phyloP scores from a whole-genome alignment of 2,329 filamentous ascomycete genomes.

The Alternaria solani region DNA sequence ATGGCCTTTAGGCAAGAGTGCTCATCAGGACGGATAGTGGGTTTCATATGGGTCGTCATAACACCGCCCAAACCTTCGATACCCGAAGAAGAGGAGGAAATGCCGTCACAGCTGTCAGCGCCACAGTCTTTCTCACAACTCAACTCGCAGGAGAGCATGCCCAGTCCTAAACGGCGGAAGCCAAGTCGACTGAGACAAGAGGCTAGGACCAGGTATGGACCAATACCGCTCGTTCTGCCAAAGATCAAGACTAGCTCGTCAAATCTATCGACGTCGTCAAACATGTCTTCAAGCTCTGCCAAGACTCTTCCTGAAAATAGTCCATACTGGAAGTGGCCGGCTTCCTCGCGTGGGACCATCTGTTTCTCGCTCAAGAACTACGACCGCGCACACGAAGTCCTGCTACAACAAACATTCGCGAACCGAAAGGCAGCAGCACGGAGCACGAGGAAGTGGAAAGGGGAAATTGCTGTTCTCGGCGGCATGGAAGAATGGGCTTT shows the following conservation, averaged over 20 bases:
- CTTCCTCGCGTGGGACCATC: conserved; percentile 67
- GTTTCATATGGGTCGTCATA: conserved; percentile 93
- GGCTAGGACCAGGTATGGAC: conserved; percentile 57
- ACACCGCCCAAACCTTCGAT: conserved; percentile 62
- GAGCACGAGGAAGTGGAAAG: conserved; percentile 75
- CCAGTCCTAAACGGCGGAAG: conserved; percentile 26
- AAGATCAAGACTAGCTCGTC: conserved; percentile 65
- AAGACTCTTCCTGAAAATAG: conserved; percentile 61
- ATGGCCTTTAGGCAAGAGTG: conserved; percentile 98
- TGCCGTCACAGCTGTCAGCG: conserved; percentile 34
- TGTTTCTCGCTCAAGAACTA: conserved; percentile 71
- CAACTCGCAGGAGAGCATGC: conserved; percentile 25
- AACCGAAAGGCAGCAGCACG: conserved; percentile 67
- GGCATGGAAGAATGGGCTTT: conserved; percentile 41
- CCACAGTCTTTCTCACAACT: conserved; percentile 29
- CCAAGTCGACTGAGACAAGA: conserved; percentile 30
- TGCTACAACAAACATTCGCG: conserved; percentile 78
- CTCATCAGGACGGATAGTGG: conserved; percentile 88
- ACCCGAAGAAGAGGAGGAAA: conserved; percentile 41
- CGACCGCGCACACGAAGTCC: conserved; percentile 71
- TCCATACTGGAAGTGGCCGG: conserved; percentile 72
- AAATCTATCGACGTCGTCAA: conserved; percentile 55
- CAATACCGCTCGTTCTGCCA: conserved; percentile 70
- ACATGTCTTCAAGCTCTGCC: conserved; percentile 51
- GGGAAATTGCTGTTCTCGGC: conserved; percentile 65